Evolutionary conservation across 768 basidiomycete genomes (phyloP).

Genomic region (Trametes cubensis): DNA sequence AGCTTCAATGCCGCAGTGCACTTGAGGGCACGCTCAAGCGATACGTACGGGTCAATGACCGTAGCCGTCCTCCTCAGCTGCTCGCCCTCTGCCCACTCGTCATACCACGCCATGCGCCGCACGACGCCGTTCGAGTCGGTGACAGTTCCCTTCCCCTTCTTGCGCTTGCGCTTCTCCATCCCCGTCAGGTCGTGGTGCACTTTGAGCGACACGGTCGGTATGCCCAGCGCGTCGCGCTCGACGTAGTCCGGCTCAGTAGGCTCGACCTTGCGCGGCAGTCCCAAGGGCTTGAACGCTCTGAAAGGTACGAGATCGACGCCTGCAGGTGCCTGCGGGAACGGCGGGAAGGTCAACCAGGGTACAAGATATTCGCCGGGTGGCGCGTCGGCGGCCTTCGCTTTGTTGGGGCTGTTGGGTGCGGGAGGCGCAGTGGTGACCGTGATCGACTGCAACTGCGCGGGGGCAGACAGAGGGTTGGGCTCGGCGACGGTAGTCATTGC

Average conservation of each 20-base stretch:
- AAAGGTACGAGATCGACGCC: conserved; percentile 58
- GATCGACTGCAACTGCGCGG: neutral
- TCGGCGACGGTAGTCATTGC: neutral
- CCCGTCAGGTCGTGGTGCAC: conserved; percentile 63
- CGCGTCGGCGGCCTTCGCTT: conserved; percentile 3
- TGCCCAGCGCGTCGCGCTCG: conserved; percentile 68
- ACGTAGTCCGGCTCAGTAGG: conserved; percentile 32
- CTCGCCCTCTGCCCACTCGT: conserved; percentile 72
- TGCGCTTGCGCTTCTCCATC: conserved; percentile 55
- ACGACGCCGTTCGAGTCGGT: conserved; percentile 24
- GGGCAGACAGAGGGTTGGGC: neutral
- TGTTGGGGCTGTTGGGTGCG: neutral
- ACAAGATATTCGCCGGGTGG: conserved; percentile 5
- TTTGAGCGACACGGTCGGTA: conserved; percentile 62
- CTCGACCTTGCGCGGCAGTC: conserved; percentile 56
- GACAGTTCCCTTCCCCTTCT: conserved; percentile 42
- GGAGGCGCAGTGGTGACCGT: conserved; percentile 14
- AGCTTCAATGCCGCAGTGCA: neutral
- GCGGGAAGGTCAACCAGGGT: conserved; percentile 42
- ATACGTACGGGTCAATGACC: conserved; percentile 55
- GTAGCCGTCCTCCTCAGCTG: conserved; percentile 43
- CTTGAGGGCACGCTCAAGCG: neutral
- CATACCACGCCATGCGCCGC: conserved; percentile 57
- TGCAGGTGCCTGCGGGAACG: conserved; percentile 48
- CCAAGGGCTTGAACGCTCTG: conserved; percentile 56